These are phyloP conservation scores for Ophiostoma sp. DNA, from an alignment of 2,329 filamentous ascomycete species.

Conservation along the genomic window DNA sequence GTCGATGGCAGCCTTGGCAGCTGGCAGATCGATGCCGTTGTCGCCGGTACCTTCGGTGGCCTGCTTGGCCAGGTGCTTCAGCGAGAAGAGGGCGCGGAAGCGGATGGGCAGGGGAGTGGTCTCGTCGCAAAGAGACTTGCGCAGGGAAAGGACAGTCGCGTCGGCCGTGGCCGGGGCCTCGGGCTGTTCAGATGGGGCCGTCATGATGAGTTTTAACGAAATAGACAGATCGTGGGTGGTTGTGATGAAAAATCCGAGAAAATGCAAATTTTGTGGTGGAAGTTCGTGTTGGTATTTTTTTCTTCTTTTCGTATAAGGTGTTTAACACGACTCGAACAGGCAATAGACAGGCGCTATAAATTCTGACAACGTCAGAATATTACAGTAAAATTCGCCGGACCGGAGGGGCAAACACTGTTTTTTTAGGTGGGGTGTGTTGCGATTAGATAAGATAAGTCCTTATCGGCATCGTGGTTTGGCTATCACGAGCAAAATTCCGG, in stretches of 20 bases:
- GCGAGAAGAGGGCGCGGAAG: slow-evolving; percentile 94
- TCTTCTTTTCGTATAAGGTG: neutral
- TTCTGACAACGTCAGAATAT: neutral
- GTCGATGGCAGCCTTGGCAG: slow-evolving; percentile 59
- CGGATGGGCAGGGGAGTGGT: slow-evolving; percentile 78
- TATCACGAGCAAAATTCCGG: slow-evolving; percentile 7
- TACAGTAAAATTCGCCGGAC: slow-evolving; percentile 17
- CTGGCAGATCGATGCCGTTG: slow-evolving; percentile 34
- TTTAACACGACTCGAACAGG: slow-evolving; percentile 16
- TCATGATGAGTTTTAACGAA: slow-evolving; percentile 30
- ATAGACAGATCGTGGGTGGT: neutral
- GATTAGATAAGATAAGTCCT: slow-evolving; percentile 25
- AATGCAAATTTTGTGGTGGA: neutral
- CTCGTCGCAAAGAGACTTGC: slow-evolving; percentile 78
- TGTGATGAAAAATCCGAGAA: slow-evolving; percentile 6
- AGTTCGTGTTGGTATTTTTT: neutral
- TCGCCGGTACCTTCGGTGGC: slow-evolving; percentile 43
- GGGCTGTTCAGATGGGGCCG: slow-evolving; percentile 31
- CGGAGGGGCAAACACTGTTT: slow-evolving; percentile 21
- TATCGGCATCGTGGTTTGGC: slow-evolving; percentile 8
- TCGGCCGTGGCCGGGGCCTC: slow-evolving; percentile 25
- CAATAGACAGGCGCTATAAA: slow-evolving; percentile 8
- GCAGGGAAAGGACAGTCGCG: slow-evolving; percentile 61
- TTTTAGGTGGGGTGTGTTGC: slow-evolving; percentile 22
- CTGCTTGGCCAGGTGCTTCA: slow-evolving; percentile 85